These are phyloP conservation scores for Anisodus acutangulus DNA, from an alignment of 257 asterid genomes.

Conservation along the genomic window DNA sequence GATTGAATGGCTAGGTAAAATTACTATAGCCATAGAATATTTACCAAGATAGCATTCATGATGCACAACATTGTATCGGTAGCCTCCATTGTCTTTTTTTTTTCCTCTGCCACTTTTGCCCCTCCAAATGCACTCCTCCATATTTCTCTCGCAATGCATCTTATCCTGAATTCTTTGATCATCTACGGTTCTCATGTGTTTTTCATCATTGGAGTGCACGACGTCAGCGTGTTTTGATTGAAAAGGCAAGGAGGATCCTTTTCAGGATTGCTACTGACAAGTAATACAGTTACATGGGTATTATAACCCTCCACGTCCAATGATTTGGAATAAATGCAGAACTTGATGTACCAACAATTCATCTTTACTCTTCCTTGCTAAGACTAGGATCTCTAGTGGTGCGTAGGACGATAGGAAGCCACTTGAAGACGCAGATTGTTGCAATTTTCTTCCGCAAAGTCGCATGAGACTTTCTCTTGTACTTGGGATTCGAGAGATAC, in stretches of 20 bases:
- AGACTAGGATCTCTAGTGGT: slow-evolving; percentile 21
- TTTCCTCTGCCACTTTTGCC: slow-evolving; percentile 44
- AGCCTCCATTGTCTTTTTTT: slow-evolving; percentile 39
- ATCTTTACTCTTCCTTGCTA: slow-evolving; percentile 26
- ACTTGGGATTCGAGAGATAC: slow-evolving; percentile 29
- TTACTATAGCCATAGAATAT: no score
- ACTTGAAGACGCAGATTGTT: slow-evolving; percentile 19
- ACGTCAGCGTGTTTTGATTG: slow-evolving; percentile 77
- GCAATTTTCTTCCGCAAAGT: neutral
- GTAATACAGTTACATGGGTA: neutral
- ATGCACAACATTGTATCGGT: neutral
- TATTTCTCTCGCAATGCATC: slow-evolving; percentile 30
- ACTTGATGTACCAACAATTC: slow-evolving; percentile 19
- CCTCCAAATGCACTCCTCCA: slow-evolving; percentile 33
- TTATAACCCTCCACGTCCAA: slow-evolving; percentile 14
- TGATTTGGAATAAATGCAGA: neutral
- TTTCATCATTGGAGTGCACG: slow-evolving; percentile 47
- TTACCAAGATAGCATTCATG: neutral
- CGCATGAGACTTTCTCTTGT: slow-evolving; percentile 9
- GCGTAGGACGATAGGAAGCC: neutral
- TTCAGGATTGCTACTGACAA: neutral
- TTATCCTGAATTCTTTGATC: slow-evolving; percentile 47
- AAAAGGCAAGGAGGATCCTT: slow-evolving; percentile 33
- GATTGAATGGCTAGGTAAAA: neutral
- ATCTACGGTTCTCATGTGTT: slow-evolving; percentile 44